These are phyloP conservation scores for Coleophoma eucalyptorum DNA, from an alignment of 2,329 filamentous ascomycete species.

Conservation along the genomic window DNA sequence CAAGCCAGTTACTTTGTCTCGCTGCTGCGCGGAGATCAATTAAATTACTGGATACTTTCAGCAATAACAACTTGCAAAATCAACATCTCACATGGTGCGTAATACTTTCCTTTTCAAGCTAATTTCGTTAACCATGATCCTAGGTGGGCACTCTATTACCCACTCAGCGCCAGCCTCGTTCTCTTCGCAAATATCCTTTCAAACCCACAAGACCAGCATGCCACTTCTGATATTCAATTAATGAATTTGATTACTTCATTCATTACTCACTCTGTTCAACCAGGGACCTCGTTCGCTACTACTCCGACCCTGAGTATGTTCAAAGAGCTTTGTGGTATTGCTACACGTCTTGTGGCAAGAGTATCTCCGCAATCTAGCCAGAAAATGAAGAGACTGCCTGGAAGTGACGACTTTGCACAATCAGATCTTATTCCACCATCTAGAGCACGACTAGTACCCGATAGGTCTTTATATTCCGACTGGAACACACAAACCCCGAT, in stretches of 20 bases:
- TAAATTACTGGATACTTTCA: conserved; percentile 11
- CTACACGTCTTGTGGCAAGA: conserved; percentile 10
- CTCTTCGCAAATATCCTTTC: conserved; percentile 93
- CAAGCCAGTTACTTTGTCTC: conserved; percentile 15
- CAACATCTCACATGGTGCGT: conserved; percentile 13
- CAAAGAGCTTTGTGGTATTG: conserved; percentile 10
- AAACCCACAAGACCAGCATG: conserved; percentile 82
- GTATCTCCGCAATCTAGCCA: conserved; percentile 2
- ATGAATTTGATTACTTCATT: conserved; percentile 69
- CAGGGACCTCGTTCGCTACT: conserved; percentile 6
- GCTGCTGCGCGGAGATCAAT: conserved; percentile 16
- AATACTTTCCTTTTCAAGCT: conserved; percentile 7
- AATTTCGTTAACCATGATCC: conserved; percentile 2
- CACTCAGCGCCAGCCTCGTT: conserved; percentile 86
- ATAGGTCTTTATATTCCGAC: conserved; percentile 1
- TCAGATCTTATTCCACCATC: conserved; percentile 3
- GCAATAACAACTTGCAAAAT: conserved; percentile 8
- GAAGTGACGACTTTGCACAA: conserved; percentile 3
- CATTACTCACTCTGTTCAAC: conserved; percentile 7
- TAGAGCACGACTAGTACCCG: not conserved
- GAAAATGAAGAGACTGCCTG: conserved; percentile 7
- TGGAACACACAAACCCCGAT: not conserved
- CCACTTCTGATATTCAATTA: conserved; percentile 77
- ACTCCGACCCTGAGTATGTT: conserved; percentile 10
- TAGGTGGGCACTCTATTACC: conserved; percentile 61